Evolutionary conservation across 1,284 basidiomycete genomes (phyloP).

Genomic region (Cutaneotrichosporon sp.): DNA sequence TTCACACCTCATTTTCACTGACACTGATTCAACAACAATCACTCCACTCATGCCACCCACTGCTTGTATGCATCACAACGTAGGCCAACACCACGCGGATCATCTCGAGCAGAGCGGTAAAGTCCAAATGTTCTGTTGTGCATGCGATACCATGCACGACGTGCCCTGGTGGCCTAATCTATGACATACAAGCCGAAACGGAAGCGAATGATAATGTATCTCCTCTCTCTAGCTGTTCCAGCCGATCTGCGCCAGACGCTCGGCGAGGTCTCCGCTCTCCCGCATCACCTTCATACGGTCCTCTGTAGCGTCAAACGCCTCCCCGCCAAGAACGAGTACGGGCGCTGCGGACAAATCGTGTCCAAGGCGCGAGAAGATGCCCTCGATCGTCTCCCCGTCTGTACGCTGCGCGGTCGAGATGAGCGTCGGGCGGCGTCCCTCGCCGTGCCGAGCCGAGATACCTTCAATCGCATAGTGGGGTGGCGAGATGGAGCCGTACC

Average conservation of each 20-base stretch:
- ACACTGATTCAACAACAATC: not conserved
- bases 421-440: slow-evolving; percentile 30
- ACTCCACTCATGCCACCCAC: not conserved
- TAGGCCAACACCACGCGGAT: too few relatives aligned
- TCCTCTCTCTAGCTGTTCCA: slow-evolving; percentile 13
- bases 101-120: not conserved
- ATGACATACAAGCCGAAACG: slow-evolving; percentile 8
- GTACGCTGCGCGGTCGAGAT: slow-evolving; percentile 32
- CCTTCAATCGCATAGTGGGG: slow-evolving; percentile 38
- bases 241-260: slow-evolving; percentile 19
- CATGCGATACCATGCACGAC: not conserved
- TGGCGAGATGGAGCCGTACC: slow-evolving; percentile 31
- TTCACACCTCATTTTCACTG: not conserved
- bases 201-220: not conserved
- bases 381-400: slow-evolving; percentile 30
- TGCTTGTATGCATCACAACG: too few relatives aligned
- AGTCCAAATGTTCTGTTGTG: not conserved
- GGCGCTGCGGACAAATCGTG: slow-evolving; percentile 31
- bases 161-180: not conserved
- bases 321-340: slow-evolving; percentile 40
- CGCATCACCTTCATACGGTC: slow-evolving; percentile 30
- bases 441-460: slow-evolving; percentile 31
- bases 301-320: slow-evolving; percentile 28
- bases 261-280: slow-evolving; percentile 30
- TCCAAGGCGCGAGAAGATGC: slow-evolving; percentile 31